Evolutionary conservation across 129 eudicot species (phyloP).

Genomic region (Centella asiatica): DNA sequence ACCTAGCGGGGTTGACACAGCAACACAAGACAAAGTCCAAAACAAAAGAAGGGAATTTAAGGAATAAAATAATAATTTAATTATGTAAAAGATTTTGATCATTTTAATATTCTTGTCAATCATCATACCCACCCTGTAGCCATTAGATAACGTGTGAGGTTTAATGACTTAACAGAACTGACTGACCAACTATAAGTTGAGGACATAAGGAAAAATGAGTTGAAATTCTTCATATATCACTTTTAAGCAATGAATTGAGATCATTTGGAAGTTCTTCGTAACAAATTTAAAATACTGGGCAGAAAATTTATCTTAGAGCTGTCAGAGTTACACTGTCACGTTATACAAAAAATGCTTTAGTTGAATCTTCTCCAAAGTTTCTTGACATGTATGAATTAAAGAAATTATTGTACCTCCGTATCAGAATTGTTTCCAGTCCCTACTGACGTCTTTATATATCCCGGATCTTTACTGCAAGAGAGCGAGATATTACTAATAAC

Average conservation of each 20-base stretch:
- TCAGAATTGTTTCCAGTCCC: constrained; percentile 28
- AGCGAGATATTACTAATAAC: constrained; percentile 7
- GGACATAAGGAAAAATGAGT: neutral
- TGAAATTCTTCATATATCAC: neutral
- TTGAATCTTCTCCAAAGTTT: neutral
- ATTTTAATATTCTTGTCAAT: no score
- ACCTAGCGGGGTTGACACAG: no score
- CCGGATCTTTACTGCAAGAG: constrained; percentile 85
- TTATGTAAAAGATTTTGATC: no score
- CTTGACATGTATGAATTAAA: neutral
- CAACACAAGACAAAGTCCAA: no score
- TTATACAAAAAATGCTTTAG: neutral
- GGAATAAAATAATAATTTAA: no score
- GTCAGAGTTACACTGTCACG: neutral
- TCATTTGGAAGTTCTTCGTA: neutral
- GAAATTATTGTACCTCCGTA: constrained; percentile 38
- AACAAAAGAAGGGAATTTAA: no score
- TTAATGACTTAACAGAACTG: no score
- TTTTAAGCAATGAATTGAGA: neutral
- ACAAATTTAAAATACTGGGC: neutral
- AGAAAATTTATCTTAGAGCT: neutral
- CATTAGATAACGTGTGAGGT: no score
- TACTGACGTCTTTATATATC: constrained; percentile 46
- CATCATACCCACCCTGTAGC: no score
- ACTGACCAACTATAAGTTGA: no score